A percentile compares a stretch with the other conserved stretches of the same genome.
Conservation (phyloP, 2,329 filamentous ascomycete genomes). For the Chaetomiaceae sp. region DNA sequence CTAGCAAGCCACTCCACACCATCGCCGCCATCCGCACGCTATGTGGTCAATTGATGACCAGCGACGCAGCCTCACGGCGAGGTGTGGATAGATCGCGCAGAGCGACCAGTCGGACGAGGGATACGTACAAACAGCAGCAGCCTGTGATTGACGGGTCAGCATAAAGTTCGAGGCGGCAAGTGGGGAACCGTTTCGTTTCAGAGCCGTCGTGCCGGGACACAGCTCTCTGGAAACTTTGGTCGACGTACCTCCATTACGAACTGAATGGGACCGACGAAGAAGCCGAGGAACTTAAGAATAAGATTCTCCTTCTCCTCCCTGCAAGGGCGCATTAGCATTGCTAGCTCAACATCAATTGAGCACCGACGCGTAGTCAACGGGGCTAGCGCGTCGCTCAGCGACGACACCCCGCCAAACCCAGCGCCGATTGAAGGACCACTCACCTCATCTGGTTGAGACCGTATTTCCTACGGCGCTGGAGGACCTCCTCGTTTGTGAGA, state of each 20-base stretch:
- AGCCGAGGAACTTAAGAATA: slow-evolving; percentile 73
- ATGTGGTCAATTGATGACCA: neutral
- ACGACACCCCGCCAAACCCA: no score
- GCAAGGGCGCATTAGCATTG: no score
- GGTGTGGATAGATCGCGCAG: neutral
- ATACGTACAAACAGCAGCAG: slow-evolving; percentile 29
- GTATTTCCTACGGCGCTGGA: slow-evolving; percentile 59
- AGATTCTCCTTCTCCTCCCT: slow-evolving; percentile 78
- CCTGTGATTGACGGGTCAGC: slow-evolving; percentile 26
- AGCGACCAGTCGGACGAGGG: slow-evolving; percentile 10
- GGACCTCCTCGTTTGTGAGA: slow-evolving; percentile 66
- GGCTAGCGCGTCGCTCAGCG: no score
- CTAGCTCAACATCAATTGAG: no score
- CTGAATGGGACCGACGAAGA: slow-evolving; percentile 84
- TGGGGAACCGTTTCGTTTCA: slow-evolving; percentile 24
- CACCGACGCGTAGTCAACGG: no score
- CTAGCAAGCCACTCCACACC: slow-evolving; percentile 14
- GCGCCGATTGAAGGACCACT: neutral
- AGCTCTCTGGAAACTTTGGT: slow-evolving; percentile 1
- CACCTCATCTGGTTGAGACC: slow-evolving; percentile 76
- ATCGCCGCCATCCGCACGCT: slow-evolving; percentile 2
- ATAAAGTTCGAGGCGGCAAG: slow-evolving; percentile 14
- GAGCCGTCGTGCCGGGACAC: slow-evolving; percentile 11
- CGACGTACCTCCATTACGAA: slow-evolving; percentile 80
- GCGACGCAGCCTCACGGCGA: slow-evolving; percentile 6